Evolutionary conservation across 1,139 yeast genomes (phyloP).

Genomic region (Magnusiomyces tetraspermus): DNA sequence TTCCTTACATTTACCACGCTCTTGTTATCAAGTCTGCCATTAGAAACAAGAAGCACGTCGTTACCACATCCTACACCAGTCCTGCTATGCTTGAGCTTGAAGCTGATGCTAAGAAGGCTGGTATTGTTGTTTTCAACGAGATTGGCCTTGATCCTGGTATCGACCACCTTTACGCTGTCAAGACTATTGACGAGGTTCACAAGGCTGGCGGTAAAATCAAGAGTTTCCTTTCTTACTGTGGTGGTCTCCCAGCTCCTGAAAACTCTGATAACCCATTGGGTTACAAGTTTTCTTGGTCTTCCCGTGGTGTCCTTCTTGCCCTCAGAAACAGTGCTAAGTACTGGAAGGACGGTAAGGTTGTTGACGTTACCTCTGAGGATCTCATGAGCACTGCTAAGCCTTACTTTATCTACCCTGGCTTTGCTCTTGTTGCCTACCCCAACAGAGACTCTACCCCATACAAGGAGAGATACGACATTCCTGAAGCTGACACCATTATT

Average conservation of each 20-base stretch:
- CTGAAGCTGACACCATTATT: conserved; percentile 93
- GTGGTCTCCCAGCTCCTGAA: conserved; percentile 98
- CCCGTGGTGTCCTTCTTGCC: conserved; percentile 94
- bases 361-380: conserved; percentile 73
- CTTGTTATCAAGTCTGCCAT: conserved; percentile 89
- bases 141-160: conserved; percentile 88
- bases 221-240: conserved; percentile 93
- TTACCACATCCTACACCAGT: conserved; percentile 91
- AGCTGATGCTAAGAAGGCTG: conserved; percentile 37
- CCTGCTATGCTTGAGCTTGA: conserved; percentile 59
- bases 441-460: conserved; percentile 95
- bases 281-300: conserved; percentile 97
- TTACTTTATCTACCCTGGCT: conserved; percentile 92
- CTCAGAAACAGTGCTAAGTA: conserved; percentile 87
- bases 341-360: conserved; percentile 79
- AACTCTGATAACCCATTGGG: conserved; percentile 96
- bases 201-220: conserved; percentile 81
- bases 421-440: conserved; percentile 89
- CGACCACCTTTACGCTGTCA: conserved; percentile 95
- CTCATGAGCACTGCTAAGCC: conserved; percentile 94
- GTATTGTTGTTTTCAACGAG: conserved; percentile 43
- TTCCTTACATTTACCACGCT: conserved; percentile 93
- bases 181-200: conserved; percentile 96
- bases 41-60: conserved; percentile 82
- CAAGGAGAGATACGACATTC: conserved; percentile 84